These are phyloP conservation scores for Mentha longifolia DNA, from an alignment of 257 asterid species.

Conservation along the genomic window DNA sequence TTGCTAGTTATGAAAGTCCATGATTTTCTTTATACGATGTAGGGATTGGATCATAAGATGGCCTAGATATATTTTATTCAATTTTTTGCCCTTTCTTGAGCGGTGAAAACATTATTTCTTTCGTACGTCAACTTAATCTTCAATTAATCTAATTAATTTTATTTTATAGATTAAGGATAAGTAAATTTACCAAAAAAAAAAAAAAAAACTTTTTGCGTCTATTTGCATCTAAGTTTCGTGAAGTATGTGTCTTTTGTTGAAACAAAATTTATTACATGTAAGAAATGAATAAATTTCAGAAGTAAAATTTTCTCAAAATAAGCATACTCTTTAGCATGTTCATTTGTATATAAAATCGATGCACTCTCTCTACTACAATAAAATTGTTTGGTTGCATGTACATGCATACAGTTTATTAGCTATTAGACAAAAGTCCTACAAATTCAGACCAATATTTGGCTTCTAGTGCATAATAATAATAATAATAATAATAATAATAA, in stretches of 20 bases:
- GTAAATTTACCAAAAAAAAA: neutral
- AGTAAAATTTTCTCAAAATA: neutral
- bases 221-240: too few relatives aligned
- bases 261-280: neutral
- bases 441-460: conserved; percentile 24
- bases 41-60: too few relatives aligned
- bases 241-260: too few relatives aligned
- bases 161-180: neutral
- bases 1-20: neutral
- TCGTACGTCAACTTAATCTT: too few relatives aligned
- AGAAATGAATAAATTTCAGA: neutral
- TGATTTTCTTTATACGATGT: too few relatives aligned
- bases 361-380: neutral
- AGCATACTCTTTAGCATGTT: neutral
- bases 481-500: too few relatives aligned
- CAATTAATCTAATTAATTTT: too few relatives aligned
- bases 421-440: conserved; percentile 24
- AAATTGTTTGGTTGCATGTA: neutral
- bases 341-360: neutral
- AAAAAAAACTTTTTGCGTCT: too few relatives aligned
- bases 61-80: too few relatives aligned
- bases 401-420: conserved; percentile 2
- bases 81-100: too few relatives aligned
- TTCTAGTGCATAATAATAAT: too few relatives aligned
- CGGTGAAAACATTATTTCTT: too few relatives aligned